phyloP scores from a whole-genome alignment of 192 early-diverging fungal species.

The Gaertneriomyces sp. region DNA sequence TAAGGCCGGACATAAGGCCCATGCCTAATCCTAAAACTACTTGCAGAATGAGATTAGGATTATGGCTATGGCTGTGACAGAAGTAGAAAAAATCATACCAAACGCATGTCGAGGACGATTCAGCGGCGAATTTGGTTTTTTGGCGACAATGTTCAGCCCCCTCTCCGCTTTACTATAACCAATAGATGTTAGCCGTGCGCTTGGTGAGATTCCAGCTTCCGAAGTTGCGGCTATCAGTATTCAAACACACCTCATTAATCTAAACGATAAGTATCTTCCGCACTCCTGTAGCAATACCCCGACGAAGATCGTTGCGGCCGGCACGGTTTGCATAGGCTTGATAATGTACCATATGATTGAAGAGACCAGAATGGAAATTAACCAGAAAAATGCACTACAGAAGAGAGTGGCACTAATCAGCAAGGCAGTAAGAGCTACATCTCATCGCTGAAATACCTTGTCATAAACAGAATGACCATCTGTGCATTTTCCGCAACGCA shows the following conservation, averaged over 20 bases:
- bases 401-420: neutral
- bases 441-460: conserved; percentile 50
- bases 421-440: neutral
- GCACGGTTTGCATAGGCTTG: conserved; percentile 30
- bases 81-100: conserved; percentile 32
- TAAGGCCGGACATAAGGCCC: conserved; percentile 65
- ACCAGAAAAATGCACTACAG: conserved; percentile 77
- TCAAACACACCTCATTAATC: conserved; percentile 37
- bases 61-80: neutral
- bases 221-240: neutral
- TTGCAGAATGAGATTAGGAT: neutral
- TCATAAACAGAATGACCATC: conserved; percentile 67
- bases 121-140: conserved; percentile 61
- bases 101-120: conserved; percentile 64
- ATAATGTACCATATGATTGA: conserved; percentile 69
- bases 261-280: conserved; percentile 63
- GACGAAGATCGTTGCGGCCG: conserved; percentile 53
- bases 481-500: conserved; percentile 65
- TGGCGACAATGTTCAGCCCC: conserved; percentile 59
- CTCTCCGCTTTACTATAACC: conserved; percentile 60
- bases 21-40: conserved; percentile 66
- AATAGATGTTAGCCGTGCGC: neutral
- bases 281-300: conserved; percentile 65
- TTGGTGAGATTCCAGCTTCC: neutral
- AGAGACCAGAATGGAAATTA: conserved; percentile 67